Evolutionary conservation across 2,329 filamentous ascomycete genomes (phyloP).

Genomic region (Thielaviopsis populi): DNA sequence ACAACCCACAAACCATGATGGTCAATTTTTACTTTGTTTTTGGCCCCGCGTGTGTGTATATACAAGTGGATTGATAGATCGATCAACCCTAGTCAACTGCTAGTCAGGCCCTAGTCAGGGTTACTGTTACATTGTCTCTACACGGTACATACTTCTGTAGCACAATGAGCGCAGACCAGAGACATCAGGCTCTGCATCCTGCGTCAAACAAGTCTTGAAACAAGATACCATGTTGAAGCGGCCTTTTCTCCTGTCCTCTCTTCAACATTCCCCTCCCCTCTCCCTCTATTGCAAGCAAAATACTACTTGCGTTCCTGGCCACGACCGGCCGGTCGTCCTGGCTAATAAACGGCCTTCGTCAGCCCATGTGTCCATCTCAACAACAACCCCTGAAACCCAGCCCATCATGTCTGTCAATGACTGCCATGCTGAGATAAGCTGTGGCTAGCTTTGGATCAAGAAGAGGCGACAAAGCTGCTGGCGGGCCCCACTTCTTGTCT

Average conservation of each 20-base stretch:
- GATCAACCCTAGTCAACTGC: no score
- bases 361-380: neutral
- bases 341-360: neutral
- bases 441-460: neutral
- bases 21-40: neutral
- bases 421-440: neutral
- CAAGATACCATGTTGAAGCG: no score
- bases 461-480: neutral
- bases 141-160: neutral
- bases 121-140: no score
- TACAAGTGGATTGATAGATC: no score
- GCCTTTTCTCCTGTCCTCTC: no score
- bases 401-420: neutral
- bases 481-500: neutral
- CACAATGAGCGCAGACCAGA: no score
- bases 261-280: no score
- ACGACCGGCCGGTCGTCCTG: neutral
- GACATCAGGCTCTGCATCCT: no score
- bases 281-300: neutral
- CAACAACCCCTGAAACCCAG: neutral
- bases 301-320: neutral
- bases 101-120: no score
- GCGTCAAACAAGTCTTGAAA: no score
- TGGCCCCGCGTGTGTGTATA: neutral
- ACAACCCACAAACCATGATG: neutral